A percentile compares a stretch with the other conserved stretches of the same genome.
Evolutionary conservation across 441 rosid species (phyloP).

Genomic region (Pelargonium cotyledonis): DNA sequence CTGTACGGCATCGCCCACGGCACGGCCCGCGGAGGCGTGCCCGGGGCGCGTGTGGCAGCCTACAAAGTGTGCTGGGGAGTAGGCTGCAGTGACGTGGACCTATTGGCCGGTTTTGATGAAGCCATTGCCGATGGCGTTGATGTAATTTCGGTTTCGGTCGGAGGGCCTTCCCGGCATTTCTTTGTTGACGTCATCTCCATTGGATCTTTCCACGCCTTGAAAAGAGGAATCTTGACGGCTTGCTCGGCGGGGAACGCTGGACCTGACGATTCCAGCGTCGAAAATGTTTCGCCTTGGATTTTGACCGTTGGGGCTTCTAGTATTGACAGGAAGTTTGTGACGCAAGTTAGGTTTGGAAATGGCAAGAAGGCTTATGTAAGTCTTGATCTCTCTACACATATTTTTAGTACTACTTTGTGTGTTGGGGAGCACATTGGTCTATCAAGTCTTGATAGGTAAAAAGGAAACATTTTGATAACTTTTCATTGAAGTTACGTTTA

Average conservation of each 20-base stretch:
- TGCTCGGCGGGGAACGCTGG: not conserved
- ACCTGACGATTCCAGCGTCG: not conserved
- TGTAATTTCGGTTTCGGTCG: not conserved
- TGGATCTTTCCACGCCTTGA: not conserved
- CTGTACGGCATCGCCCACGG: not conserved
- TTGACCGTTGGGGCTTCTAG: not conserved
- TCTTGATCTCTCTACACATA: slow-evolving; percentile 4
- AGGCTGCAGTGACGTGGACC: not conserved
- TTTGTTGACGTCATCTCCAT: not conserved
- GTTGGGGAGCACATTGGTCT: too few relatives aligned
- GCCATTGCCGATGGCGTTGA: not conserved
- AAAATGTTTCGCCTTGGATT: not conserved
- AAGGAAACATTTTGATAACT: too few relatives aligned
- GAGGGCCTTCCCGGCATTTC: not conserved
- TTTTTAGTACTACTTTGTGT: slow-evolving; percentile 11
- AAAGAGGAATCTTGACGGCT: not conserved
- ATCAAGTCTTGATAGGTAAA: too few relatives aligned
- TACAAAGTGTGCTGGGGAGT: not conserved
- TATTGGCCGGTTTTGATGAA: not conserved
- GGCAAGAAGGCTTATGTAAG: slow-evolving; percentile 36
- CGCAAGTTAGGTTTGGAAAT: slow-evolving; percentile 41
- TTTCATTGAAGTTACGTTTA: too few relatives aligned
- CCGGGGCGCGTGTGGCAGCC: not conserved
- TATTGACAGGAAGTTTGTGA: slow-evolving; percentile 37
- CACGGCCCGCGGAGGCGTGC: not conserved